Base-by-base conservation (phyloP, 306 rosid species). In the Sophora flavescens region DNA sequence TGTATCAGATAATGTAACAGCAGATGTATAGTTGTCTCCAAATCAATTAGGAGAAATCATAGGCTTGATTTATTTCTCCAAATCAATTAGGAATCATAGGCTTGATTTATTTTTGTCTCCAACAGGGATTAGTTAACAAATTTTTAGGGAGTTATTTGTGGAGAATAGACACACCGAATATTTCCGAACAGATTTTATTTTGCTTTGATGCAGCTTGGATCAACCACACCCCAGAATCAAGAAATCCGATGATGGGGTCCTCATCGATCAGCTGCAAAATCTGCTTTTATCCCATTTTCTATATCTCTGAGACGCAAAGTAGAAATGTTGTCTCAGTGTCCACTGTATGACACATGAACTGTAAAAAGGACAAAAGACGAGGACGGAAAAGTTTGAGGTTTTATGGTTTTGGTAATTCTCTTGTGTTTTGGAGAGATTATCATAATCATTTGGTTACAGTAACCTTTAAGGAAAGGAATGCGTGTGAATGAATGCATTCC, bases 271-370 rank as follows among this genome's bases (percentile, higher is more conserved):
- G 83, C 87, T 66, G 86, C 87, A 86, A 53, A 59, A 44, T 72
- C 60, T 57, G 44, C 68, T 65, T 52, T 84, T 75, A 86, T 86
- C 87, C 87, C 94, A 91, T 86, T 86, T 63, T 77, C 64, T 75
- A 75, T 50, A 30, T 76, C 79, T 61, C 80, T 63, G n/a, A 16
- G 62, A 52, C 82, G 38, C 51, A 68, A 48, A 52, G 62, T 15
- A 58, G 53, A 68, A 76, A 53, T 53, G 54, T 50, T 54, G 45
- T 59, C 47, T 61, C 71, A 63, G 3, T 70, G 57, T 76, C 74
- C 73, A 62, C 79, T 71, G 63, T 82, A 5, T 45, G 88, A 82
- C 86, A 39, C 79, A 35, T 51, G 87, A 82, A 73, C 88, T 80
- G 89, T 84, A 83, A 85, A 86, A 86, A 50, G 16, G 76, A 81